Evolutionary conservation across 345 rosid species (phyloP).

Genomic region (Tarenaya hassleriana): DNA sequence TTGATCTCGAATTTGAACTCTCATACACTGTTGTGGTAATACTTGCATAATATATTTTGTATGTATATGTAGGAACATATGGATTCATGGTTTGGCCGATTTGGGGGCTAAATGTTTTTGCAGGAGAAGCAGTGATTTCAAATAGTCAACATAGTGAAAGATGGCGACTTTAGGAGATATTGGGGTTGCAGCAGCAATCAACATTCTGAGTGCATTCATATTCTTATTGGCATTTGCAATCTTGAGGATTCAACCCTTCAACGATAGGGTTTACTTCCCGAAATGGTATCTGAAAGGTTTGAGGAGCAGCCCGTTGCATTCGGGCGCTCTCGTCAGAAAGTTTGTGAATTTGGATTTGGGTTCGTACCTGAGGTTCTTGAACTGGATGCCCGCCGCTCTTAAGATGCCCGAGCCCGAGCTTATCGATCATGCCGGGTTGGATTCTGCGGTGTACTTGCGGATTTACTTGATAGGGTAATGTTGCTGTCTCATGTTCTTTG

Average conservation of each 20-base stretch:
- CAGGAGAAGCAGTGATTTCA: slow-evolving; percentile 9
- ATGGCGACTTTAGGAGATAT: slow-evolving; percentile 85
- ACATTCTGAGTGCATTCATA: slow-evolving; percentile 58
- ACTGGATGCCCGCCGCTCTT: slow-evolving; percentile 83
- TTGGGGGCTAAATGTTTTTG: background rate
- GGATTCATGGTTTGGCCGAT: background rate
- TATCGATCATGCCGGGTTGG: slow-evolving; percentile 92
- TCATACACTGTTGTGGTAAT: slow-evolving; percentile 3
- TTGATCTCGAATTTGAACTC: slow-evolving; percentile 1
- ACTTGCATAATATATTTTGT: background rate
- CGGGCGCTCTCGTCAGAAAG: slow-evolving; percentile 50
- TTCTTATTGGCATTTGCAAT: slow-evolving; percentile 74
- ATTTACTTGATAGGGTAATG: slow-evolving; percentile 83
- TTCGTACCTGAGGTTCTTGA: slow-evolving; percentile 57
- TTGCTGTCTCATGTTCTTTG: background rate
- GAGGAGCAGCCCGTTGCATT: slow-evolving; percentile 48
- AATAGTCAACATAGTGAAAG: slow-evolving; percentile 20
- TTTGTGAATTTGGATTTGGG: slow-evolving; percentile 68
- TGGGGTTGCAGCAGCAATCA: slow-evolving; percentile 67
- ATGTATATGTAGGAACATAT: background rate
- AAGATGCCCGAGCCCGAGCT: slow-evolving; percentile 87
- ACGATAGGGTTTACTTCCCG: slow-evolving; percentile 87
- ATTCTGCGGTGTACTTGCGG: slow-evolving; percentile 86
- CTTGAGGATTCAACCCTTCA: slow-evolving; percentile 81
- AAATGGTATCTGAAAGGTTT: slow-evolving; percentile 94